Percentiles rank a stretch among this genome's conserved stretches.
Evolutionary conservation across 345 rosid species (phyloP).

Genomic region (Syzygium aqueum): DNA sequence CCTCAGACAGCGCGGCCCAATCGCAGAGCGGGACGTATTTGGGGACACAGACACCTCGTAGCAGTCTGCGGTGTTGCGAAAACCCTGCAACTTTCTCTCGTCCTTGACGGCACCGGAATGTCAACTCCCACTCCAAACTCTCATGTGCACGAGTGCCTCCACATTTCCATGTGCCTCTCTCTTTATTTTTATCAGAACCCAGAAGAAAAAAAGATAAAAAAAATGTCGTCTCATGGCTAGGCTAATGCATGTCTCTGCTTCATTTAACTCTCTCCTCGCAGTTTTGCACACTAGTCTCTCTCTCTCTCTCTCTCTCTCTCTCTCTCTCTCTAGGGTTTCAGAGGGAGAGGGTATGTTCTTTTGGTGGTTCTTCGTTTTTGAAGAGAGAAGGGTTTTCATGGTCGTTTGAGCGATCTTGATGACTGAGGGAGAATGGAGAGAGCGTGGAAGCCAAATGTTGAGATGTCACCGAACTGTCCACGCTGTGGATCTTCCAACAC

Average conservation of each 20-base stretch:
- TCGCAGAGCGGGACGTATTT: not conserved
- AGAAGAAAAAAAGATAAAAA: not conserved
- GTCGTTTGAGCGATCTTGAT: not conserved
- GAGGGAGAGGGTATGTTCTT: not conserved
- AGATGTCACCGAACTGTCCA: constrained; percentile 49
- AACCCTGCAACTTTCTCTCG: not conserved
- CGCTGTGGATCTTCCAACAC: constrained; percentile 57
- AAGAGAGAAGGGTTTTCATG: not conserved
- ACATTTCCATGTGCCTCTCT: constrained; percentile 11
- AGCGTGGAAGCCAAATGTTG: constrained; percentile 37
- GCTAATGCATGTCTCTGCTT: not conserved
- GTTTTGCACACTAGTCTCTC: not conserved
- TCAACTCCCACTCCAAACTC: constrained; percentile 5
- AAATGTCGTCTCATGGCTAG: not conserved
- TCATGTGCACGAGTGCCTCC: constrained; percentile 17
- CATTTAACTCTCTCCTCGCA: not conserved
- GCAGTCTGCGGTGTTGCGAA: constrained; percentile 9
- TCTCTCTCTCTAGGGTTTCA: not conserved
- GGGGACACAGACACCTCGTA: constrained; percentile 29
- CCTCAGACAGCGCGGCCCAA: not conserved
- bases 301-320: not conserved
- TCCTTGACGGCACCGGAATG: constrained; percentile 21
- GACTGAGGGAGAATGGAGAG: constrained; percentile 24
- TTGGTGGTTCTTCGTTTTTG: not conserved
- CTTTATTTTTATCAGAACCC: not conserved